Percentiles rank a stretch among this genome's conserved stretches.
Evolutionary conservation across 1,284 basidiomycete genomes (phyloP).

Genomic region (Trichosporon ovoides): DNA sequence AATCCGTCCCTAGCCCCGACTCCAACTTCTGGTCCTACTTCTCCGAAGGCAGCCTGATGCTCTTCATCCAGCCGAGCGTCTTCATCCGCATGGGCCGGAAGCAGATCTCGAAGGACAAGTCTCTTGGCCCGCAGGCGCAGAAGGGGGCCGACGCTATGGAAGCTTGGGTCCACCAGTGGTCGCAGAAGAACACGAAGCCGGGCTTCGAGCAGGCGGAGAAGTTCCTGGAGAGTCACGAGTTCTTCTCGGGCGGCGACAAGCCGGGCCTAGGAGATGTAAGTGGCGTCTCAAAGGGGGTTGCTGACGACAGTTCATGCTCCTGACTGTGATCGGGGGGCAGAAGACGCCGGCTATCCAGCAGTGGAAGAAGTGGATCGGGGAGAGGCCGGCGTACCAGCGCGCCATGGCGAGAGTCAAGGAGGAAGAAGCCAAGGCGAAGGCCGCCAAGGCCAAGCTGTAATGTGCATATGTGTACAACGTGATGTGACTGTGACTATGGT

Average conservation of each 20-base stretch:
- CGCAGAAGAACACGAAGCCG: background rate
- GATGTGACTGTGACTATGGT: too few species aligned
- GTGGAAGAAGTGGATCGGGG: conserved; percentile 12
- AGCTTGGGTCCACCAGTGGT: conserved; percentile 7
- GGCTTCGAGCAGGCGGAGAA: conserved; percentile 8
- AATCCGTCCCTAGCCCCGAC: conserved; percentile 22
- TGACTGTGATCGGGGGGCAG: conserved; percentile 1
- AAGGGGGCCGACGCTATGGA: conserved; percentile 7
- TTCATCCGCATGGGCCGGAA: background rate
- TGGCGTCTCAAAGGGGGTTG: background rate
- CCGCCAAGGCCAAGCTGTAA: conserved; percentile 10
- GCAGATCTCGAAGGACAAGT: background rate
- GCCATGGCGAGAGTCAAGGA: conserved; percentile 6
- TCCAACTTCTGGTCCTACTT: conserved; percentile 38
- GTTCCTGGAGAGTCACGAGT: background rate
- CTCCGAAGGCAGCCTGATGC: conserved; percentile 39
- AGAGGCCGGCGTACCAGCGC: conserved; percentile 15
- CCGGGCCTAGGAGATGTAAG: conserved; percentile 9
- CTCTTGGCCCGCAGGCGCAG: background rate
- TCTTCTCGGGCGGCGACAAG: conserved; percentile 13
- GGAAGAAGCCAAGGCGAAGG: conserved; percentile 7
- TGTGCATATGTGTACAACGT: background rate
- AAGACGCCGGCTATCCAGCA: conserved; percentile 4
- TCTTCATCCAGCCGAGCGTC: conserved; percentile 3
- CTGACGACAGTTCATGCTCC: conserved; percentile 8